Conservation (phyloP, 192 early-diverging fungal genomes). For the Haplosporangium gracile region DNA sequence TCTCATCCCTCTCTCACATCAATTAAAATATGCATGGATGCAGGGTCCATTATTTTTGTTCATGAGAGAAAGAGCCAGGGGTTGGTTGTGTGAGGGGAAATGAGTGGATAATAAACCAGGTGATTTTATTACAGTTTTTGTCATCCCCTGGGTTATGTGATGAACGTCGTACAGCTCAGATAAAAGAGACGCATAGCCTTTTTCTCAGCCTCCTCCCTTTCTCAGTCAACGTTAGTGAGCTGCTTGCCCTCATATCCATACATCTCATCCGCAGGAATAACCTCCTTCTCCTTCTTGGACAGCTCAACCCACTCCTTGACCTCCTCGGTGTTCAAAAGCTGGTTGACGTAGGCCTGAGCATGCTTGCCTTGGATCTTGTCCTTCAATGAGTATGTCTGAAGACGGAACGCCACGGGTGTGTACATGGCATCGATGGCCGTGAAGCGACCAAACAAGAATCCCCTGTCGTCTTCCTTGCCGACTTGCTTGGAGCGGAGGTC, state of each 20-base stretch:
- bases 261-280: constrained; percentile 44
- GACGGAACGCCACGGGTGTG: constrained; percentile 44
- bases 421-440: constrained; percentile 58
- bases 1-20: background rate
- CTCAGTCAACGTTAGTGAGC: background rate
- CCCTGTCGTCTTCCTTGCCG: constrained; percentile 35
- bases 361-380: constrained; percentile 32
- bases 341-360: constrained; percentile 33
- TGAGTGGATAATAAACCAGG: background rate
- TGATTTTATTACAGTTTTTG: background rate
- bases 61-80: background rate
- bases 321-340: constrained; percentile 20
- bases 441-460: constrained; percentile 56
- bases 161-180: constrained; percentile 3
- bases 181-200: background rate
- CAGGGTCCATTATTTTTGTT: background rate
- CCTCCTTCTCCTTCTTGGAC: constrained; percentile 25
- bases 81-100: background rate
- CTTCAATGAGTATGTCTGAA: constrained; percentile 19
- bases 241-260: background rate
- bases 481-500: constrained; percentile 45
- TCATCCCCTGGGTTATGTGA: background rate
- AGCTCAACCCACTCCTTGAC: constrained; percentile 48
- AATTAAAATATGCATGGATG: background rate
- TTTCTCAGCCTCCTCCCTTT: background rate